These are phyloP conservation scores for Echium plantagineum DNA, from an alignment of 257 asterid genomes.

Conservation along the genomic window DNA sequence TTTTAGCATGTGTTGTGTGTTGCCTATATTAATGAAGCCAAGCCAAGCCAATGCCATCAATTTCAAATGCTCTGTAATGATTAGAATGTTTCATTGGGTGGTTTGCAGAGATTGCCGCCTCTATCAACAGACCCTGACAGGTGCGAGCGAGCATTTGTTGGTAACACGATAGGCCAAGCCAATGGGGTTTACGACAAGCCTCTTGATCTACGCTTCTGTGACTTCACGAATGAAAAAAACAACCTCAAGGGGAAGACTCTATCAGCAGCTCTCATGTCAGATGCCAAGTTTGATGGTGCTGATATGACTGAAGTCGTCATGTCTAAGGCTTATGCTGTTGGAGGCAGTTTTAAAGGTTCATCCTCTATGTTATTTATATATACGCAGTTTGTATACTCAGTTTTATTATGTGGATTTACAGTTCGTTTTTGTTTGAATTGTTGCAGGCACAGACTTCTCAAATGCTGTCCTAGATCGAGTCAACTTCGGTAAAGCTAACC, in stretches of 20 bases:
- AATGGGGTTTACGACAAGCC: constrained; percentile 96
- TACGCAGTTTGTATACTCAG: not conserved
- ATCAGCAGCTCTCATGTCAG: constrained; percentile 92
- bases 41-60: too few species aligned
- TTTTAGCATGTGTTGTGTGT: not conserved
- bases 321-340: constrained; percentile 97
- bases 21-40: too few species aligned
- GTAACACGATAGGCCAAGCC: constrained; percentile 94
- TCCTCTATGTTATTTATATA: not conserved
- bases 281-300: constrained; percentile 94
- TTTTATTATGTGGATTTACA: not conserved
- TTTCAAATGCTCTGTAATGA: constrained; percentile 12
- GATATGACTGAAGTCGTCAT: constrained; percentile 89
- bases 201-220: constrained; percentile 92
- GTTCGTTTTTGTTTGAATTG: too few species aligned
- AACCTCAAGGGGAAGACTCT: constrained; percentile 91
- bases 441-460: constrained; percentile 70
- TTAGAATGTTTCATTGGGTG: not conserved
- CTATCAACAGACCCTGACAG: constrained; percentile 74
- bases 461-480: constrained; percentile 96
- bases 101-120: constrained; percentile 83
- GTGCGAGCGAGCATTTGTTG: constrained; percentile 87
- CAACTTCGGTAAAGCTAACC: constrained; percentile 68
- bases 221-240: constrained; percentile 73
- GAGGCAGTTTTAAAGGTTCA: constrained; percentile 83